Conservation (phyloP, 257 asterid species). For the Salvia splendens region DNA sequence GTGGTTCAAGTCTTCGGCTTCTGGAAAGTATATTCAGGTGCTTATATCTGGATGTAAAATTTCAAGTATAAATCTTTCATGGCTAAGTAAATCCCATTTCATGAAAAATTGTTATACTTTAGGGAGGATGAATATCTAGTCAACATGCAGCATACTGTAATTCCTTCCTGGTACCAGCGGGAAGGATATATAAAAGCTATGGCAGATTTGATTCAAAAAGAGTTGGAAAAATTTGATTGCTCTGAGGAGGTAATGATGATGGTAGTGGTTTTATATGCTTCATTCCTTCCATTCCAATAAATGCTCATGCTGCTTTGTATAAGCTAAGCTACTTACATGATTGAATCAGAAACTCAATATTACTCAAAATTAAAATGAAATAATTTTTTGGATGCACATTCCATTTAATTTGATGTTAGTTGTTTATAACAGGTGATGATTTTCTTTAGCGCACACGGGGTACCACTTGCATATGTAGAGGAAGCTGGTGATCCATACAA, state of each 20-base stretch:
- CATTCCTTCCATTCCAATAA: conserved; percentile 19
- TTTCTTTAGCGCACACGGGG: conserved; percentile 99
- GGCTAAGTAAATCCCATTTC: conserved; percentile 27
- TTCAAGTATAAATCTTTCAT: conserved; percentile 27
- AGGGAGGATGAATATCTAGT: conserved; percentile 99
- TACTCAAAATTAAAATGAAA: not conserved
- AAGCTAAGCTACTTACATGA: conserved; percentile 2
- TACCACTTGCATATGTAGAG: conserved; percentile 97
- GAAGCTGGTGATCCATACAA: conserved; percentile 99
- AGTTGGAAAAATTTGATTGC: conserved; percentile 70
- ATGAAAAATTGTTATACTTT: conserved; percentile 35
- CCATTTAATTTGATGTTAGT: conserved; percentile 26
- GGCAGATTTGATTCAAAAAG: conserved; percentile 86
- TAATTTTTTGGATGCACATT: not conserved
- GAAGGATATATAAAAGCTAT: conserved; percentile 97
- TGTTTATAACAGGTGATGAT: conserved; percentile 74
- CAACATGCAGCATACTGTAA: conserved; percentile 99
- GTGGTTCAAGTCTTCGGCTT: conserved; percentile 98
- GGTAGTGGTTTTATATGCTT: conserved; percentile 21
- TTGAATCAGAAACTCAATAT: conserved; percentile 15
- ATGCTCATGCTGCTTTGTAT: conserved; percentile 20
- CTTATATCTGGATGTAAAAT: conserved; percentile 30
- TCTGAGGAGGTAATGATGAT: conserved; percentile 67
- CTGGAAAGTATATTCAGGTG: conserved; percentile 94
- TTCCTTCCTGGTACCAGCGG: conserved; percentile 99